Percentiles rank a stretch among this genome's conserved stretches.
Evolutionary conservation across 2,329 filamentous ascomycete species (phyloP).

Genomic region (Periconia sp.): DNA sequence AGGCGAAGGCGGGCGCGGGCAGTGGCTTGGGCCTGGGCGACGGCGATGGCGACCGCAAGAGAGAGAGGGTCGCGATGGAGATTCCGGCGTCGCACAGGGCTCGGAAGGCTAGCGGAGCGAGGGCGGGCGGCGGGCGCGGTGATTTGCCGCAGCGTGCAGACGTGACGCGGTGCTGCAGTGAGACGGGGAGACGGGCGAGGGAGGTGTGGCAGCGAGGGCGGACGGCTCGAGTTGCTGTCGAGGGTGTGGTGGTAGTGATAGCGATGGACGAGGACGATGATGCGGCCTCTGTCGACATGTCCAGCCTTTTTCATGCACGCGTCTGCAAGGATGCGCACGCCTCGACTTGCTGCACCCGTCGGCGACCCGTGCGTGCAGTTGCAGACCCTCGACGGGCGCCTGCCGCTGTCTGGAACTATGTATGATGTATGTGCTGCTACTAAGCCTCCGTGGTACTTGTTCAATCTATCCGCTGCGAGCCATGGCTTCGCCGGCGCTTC

Average conservation of each 20-base stretch:
- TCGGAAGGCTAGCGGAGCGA: conserved; percentile 17
- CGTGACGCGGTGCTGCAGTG: conserved; percentile 12
- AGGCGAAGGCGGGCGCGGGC: conserved; percentile 9
- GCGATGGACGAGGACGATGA: no score
- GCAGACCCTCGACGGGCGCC: no score
- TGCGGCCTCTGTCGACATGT: conserved; percentile 6
- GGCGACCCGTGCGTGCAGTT: no score
- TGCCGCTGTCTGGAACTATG: no score
- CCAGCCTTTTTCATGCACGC: conserved; percentile 19
- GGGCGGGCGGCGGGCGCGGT: conserved; percentile 1
- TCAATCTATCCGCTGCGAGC: no score
- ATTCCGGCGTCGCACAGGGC: conserved; percentile 30
- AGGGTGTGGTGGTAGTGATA: no score
- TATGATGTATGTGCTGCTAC: no score
- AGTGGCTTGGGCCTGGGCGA: no score
- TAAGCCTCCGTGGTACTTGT: no score
- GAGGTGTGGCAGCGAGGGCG: neutral
- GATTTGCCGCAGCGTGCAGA: conserved; percentile 8
- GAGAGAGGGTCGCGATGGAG: conserved; percentile 7
- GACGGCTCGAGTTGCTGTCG: conserved; percentile 1
- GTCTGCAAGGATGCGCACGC: conserved; percentile 11
- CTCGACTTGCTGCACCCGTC: no score
- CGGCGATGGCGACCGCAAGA: conserved; percentile 10
- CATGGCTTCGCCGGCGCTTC: no score
- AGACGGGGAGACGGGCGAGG: conserved; percentile 3